A percentile compares a stretch with the other conserved stretches of the same genome.
Evolutionary conservation across 2,329 filamentous ascomycete species (phyloP).

Genomic region (Colletotrichum sp.): DNA sequence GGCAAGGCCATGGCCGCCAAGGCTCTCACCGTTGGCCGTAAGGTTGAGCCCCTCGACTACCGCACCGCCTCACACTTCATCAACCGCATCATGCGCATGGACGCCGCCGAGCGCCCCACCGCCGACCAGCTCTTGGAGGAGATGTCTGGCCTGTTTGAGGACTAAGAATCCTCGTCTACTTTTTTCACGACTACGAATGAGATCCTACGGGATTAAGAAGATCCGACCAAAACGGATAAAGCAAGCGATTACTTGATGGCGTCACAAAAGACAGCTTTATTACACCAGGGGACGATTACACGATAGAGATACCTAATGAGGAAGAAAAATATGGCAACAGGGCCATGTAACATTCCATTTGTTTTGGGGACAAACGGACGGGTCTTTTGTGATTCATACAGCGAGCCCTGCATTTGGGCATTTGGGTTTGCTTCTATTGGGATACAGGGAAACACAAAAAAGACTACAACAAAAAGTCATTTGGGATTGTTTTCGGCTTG

Average conservation of each 20-base stretch:
- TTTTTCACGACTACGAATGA: background rate
- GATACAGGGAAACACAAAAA: background rate
- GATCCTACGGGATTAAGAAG: background rate
- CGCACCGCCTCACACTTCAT: slow-evolving; percentile 16
- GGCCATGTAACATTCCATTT: background rate
- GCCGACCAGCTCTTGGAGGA: slow-evolving; percentile 17
- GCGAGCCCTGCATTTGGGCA: background rate
- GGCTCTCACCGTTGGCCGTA: slow-evolving; percentile 6
- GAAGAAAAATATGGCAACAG: background rate
- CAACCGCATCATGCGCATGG: slow-evolving; percentile 20
- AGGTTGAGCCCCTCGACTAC: slow-evolving; percentile 16
- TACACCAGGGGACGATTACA: background rate
- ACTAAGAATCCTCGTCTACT: background rate
- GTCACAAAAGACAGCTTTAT: background rate
- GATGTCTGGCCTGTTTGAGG: slow-evolving; percentile 16
- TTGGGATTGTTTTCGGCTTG: background rate
- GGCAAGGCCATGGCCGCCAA: slow-evolving; percentile 18
- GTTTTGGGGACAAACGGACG: background rate
- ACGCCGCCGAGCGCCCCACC: slow-evolving; percentile 13
- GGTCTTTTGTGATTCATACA: background rate
- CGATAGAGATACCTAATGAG: slow-evolving; percentile 5
- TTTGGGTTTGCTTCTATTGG: background rate
- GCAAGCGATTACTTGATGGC: background rate
- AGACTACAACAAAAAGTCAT: background rate
- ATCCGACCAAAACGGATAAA: background rate